Base-by-base conservation (phyloP, 2,329 filamentous ascomycete species). In the Beauveria rudraprayagi region DNA sequence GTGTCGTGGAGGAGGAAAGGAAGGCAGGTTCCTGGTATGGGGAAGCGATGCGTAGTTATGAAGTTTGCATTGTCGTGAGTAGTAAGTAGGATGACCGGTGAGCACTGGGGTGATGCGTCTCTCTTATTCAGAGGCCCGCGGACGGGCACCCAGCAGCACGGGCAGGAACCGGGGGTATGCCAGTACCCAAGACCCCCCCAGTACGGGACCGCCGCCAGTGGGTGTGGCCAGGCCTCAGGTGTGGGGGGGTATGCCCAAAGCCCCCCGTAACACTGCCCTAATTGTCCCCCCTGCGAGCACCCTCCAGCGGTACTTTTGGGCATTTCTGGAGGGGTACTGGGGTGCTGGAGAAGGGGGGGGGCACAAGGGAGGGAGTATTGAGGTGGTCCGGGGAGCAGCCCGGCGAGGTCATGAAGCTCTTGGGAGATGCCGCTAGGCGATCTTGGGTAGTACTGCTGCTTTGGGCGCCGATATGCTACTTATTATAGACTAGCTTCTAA, bases 61-160 rank as follows among this genome's bases (percentile, higher is more conserved):
- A 66, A 62, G 63, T 62, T 63, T 63, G 63, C 56, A 60, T 65
- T 57, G 64, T 34, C 61, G 28, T 64, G 65, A 64, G 44, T 43
- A 52, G 48, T 30, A 61, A 51, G 30, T 63, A 61, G 65, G 68
- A 68, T 63, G 68, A 67, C 66, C 64, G 65, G 68, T 66, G 68
- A 65, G 68, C 67, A 67, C 67, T 64, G 57, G 43, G 58, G 58
- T 43, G 41, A 54, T 61, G 58, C 51, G 58, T 53, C 58, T 51
- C 58, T 61, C 58, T 61, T 61, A 61, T 61, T 58, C 56, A 58
- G 56, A 58, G 26, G 55, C 10, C 44, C 44, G 30, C 51, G 30
- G 46, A 58, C 46, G 56, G 46, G 46, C 56, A 48, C 55, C 28
- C 46, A 58, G 46, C 22, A 58, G 46, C 46, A 58, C 56, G 56